Evolutionary conservation across 2,329 filamentous ascomycete species (phyloP).

Genomic region (Aureobasidium uvarum): DNA sequence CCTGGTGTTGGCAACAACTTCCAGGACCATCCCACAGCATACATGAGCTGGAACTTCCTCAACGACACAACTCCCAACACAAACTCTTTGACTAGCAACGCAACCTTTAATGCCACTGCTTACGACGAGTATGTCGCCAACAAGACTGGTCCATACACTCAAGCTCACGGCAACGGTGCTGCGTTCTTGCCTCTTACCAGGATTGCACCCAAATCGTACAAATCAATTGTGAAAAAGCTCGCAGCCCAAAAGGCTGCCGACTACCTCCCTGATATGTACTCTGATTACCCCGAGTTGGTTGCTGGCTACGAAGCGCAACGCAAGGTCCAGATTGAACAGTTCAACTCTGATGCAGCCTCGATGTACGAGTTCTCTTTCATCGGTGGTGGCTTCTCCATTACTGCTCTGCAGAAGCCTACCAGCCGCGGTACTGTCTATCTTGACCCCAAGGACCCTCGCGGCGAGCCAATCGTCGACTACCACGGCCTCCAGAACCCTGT

Average conservation of each 20-base stretch:
- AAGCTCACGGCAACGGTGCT: conserved; percentile 38
- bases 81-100: conserved; percentile 37
- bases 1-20: conserved; percentile 40
- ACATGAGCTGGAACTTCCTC: conserved; percentile 27
- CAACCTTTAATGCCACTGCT: conserved; percentile 29
- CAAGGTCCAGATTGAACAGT: conserved; percentile 49
- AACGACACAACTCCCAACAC: conserved; percentile 32
- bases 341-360: conserved; percentile 42
- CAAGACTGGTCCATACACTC: conserved; percentile 34
- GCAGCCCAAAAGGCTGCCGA: conserved; percentile 28
- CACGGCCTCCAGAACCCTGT: conserved; percentile 43
- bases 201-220: conserved; percentile 26
- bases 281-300: conserved; percentile 43
- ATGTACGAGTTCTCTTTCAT: conserved; percentile 49
- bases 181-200: conserved; percentile 31
- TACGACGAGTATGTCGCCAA: conserved; percentile 36
- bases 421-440: conserved; percentile 40
- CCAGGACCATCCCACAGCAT: conserved; percentile 32
- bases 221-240: conserved; percentile 26
- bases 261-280: conserved; percentile 32
- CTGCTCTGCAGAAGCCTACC: conserved; percentile 40
- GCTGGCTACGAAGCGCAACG: conserved; percentile 51
- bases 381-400: conserved; percentile 32
- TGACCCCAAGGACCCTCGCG: conserved; percentile 34
- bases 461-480: conserved; percentile 42